Base-by-base conservation (phyloP, 163 green algal species). In the Volvox carteri region DNA sequence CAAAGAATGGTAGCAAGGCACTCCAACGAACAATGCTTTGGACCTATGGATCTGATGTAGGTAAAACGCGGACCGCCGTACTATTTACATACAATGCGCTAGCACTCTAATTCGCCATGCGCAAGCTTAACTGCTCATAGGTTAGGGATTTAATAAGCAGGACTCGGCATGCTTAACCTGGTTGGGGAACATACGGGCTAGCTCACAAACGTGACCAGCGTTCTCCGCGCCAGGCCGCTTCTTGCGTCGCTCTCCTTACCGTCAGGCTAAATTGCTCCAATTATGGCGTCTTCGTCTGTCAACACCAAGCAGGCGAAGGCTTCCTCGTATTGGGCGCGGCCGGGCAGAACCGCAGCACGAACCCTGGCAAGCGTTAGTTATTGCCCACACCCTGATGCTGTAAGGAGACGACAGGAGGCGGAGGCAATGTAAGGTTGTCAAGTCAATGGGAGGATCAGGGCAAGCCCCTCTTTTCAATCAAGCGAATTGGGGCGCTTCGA, bases 351-450 rank as follows among this genome's bases (percentile, higher is more conserved):
- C n/a, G 30, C n/a, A 5, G 8, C 7, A 33, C 62, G 28, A 74
- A 28, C 18, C n/a, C 62, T 41, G 3, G 62, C 28, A 12, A 37
- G 62, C 62, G 33, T 46, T 18, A 68, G 46, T 44, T 72, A 33
- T 37, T 79, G 62, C 18, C 44, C 62, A 1, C 83, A 88, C 25
- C 83, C 83, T 4, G 83, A 88, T 60, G 83, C 83, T 33, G 30
- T 88, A 2, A 81, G 60, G 50, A 28, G 83, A 23, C 83, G 83
- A 16, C 67, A 83, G 7, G 67, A 88, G 37, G 83, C 83, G 1
- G 83, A 80, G 48, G 48, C 67, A 28, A 1, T 41, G 83, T 88
- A 74, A 62, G 83, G 73, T 0, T 56, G 25, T 65, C 54, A 23
- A 65, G 54, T 5, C 54, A 23, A 65, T 65, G n/a, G n/a, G n/a